Percentiles rank a stretch among this genome's conserved stretches.
These are phyloP conservation scores for Coniochaeta hoffmannii DNA, from an alignment of 2,329 filamentous ascomycete species.

Conservation along the genomic window DNA sequence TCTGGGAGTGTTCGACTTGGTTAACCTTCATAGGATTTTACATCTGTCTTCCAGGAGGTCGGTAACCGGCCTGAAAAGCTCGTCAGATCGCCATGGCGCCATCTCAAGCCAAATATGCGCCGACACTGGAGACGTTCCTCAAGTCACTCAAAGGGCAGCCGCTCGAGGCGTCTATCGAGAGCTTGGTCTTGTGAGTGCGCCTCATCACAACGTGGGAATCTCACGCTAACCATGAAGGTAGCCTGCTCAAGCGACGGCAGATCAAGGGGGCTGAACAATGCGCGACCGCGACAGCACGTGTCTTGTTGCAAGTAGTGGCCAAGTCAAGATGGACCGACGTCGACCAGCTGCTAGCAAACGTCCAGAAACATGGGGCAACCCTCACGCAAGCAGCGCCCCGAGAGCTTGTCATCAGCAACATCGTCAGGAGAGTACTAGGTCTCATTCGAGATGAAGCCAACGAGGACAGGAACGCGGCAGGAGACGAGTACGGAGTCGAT, in stretches of 20 bases:
- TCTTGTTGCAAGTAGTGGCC: conserved; percentile 80
- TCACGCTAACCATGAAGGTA: conserved; percentile 25
- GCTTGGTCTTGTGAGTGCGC: conserved; percentile 61
- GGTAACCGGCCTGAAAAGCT: neutral
- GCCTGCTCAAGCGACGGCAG: conserved; percentile 83
- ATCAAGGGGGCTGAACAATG: conserved; percentile 83
- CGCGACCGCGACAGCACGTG: conserved; percentile 82
- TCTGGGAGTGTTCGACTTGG: neutral
- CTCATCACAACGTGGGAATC: conserved; percentile 4
- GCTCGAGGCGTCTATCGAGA: conserved; percentile 77
- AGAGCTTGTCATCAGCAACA: conserved; percentile 90
- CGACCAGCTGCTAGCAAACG: conserved; percentile 68
- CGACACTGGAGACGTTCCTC: conserved; percentile 70
- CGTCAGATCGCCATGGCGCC: conserved; percentile 42
- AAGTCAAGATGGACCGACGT: conserved; percentile 73
- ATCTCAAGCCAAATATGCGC: conserved; percentile 51
- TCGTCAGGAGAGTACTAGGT: conserved; percentile 81
- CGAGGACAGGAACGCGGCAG: conserved; percentile 64
- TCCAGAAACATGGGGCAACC: conserved; percentile 70
- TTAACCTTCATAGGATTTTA: neutral
- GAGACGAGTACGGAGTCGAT: conserved; percentile 49
- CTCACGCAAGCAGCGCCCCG: conserved; percentile 78
- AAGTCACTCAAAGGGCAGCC: conserved; percentile 68
- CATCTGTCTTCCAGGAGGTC: neutral
- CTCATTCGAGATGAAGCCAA: conserved; percentile 87